Conservation (phyloP, 2,329 filamentous ascomycete species). For the Camillea tinctor region DNA sequence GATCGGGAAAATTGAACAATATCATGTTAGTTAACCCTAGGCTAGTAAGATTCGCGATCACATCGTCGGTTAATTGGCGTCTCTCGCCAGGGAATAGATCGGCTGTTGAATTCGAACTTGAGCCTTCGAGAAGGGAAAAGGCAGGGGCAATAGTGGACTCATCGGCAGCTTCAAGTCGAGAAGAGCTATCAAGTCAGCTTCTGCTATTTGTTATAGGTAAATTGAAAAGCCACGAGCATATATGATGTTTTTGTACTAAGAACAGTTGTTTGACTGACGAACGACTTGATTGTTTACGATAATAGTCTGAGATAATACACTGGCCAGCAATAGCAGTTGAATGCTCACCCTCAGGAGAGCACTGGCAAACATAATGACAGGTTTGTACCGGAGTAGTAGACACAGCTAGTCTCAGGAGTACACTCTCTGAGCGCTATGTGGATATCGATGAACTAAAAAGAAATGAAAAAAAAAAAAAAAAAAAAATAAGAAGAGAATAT, state of each 20-base stretch:
- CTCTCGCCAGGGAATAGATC: conserved; percentile 28
- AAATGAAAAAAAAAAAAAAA: too few relatives aligned
- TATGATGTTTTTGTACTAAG: conserved; percentile 2
- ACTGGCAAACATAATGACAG: conserved; percentile 20
- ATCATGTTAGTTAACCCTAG: conserved; percentile 25
- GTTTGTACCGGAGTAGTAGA: conserved; percentile 9
- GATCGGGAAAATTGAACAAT: conserved; percentile 25
- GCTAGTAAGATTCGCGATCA: conserved; percentile 27
- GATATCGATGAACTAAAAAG: not conserved
- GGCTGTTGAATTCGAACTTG: conserved; percentile 28
- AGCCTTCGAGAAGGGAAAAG: conserved; percentile 21
- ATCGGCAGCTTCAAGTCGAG: conserved; percentile 22
- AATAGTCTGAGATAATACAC: conserved; percentile 24
- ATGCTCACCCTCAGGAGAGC: conserved; percentile 13
- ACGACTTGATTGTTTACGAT: conserved; percentile 26
- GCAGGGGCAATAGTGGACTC: conserved; percentile 25
- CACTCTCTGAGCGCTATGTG: conserved; percentile 4
- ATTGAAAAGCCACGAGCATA: not conserved
- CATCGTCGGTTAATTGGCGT: conserved; percentile 24
- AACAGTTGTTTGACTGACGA: conserved; percentile 24
- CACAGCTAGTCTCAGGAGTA: conserved; percentile 4
- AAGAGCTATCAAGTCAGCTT: conserved; percentile 18
- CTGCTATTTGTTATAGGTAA: not conserved
- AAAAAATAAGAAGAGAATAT: conserved; percentile 1
- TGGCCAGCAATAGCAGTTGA: conserved; percentile 13